A percentile compares a stretch with the other conserved stretches of the same genome.
Evolutionary conservation across 1,139 yeast species (phyloP).

Genomic region (Nakaseomyces delphensis): DNA sequence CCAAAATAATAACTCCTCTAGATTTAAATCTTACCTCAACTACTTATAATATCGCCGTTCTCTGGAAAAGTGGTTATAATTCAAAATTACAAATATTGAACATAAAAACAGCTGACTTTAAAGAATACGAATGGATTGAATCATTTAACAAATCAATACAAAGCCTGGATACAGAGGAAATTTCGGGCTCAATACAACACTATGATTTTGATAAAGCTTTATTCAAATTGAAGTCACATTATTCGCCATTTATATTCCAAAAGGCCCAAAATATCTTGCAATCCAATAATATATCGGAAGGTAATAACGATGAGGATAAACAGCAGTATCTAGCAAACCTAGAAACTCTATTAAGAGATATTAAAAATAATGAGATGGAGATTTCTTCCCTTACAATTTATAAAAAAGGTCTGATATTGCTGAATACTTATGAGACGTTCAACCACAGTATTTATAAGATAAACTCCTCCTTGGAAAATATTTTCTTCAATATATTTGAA

Average conservation of each 20-base stretch:
- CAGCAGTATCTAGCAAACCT: slow-evolving; percentile 26
- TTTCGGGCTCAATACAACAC: slow-evolving; percentile 10
- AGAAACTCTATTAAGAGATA: slow-evolving; percentile 40
- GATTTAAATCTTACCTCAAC: slow-evolving; percentile 17
- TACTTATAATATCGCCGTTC: slow-evolving; percentile 32
- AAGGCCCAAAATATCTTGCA: slow-evolving; percentile 22
- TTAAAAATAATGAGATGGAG: slow-evolving; percentile 51
- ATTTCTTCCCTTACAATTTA: slow-evolving; percentile 37
- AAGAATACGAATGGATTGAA: slow-evolving; percentile 27
- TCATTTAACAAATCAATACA: slow-evolving; percentile 23
- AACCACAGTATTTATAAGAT: slow-evolving; percentile 26
- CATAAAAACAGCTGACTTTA: slow-evolving; percentile 25
- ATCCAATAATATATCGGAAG: slow-evolving; percentile 21
- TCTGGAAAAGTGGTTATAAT: slow-evolving; percentile 60
- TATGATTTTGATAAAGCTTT: slow-evolving; percentile 17
- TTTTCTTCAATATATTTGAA: slow-evolving; percentile 18
- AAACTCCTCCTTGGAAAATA: slow-evolving; percentile 22
- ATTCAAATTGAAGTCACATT: slow-evolving; percentile 22
- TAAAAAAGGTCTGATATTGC: slow-evolving; percentile 23
- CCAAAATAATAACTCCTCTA: slow-evolving; percentile 27
- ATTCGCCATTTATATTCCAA: slow-evolving; percentile 18
- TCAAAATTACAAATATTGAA: slow-evolving; percentile 38
- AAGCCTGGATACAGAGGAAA: slow-evolving; percentile 20
- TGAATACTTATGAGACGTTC: slow-evolving; percentile 23
- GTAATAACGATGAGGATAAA: slow-evolving; percentile 9